Evolutionary conservation across 352 stramenopile genomes (phyloP).

Genomic region (Globisporangium irregulare): DNA sequence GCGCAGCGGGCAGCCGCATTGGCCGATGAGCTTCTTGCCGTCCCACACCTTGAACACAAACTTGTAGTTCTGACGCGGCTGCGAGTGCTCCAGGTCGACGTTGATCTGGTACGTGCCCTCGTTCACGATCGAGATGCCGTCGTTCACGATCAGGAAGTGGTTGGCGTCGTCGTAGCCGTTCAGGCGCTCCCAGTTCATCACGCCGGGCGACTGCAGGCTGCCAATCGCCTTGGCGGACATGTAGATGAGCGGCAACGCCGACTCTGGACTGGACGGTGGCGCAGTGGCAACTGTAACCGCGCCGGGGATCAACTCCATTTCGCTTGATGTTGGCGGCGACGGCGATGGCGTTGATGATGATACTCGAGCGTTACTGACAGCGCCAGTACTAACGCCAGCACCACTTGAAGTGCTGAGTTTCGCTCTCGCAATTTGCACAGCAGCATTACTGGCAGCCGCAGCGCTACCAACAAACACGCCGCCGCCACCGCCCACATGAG

Average conservation of each 20-base stretch:
- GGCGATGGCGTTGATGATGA: not conserved
- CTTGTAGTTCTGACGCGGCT: conserved; percentile 22
- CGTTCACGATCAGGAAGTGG: conserved; percentile 21
- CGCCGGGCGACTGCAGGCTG: conserved; percentile 28
- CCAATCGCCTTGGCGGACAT: conserved; percentile 18
- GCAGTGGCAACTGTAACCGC: not conserved
- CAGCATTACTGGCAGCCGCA: not conserved
- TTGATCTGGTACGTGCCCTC: conserved; percentile 43
- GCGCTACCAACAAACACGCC: not conserved
- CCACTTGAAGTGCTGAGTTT: not conserved
- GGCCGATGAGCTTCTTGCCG: conserved; percentile 34
- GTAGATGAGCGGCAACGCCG: conserved; percentile 28
- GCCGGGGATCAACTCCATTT: not conserved
- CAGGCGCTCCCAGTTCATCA: conserved; percentile 40
- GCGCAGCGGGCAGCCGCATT: conserved; percentile 35
- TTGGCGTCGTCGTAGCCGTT: conserved; percentile 23
- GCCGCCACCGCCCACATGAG: not conserved
- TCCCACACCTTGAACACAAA: conserved; percentile 39
- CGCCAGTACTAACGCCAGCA: not conserved
- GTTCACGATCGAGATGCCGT: conserved; percentile 30
- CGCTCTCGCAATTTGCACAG: not conserved
- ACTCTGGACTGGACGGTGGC: not conserved
- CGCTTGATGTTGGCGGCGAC: not conserved
- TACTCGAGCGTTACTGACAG: not conserved
- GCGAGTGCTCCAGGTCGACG: conserved; percentile 37